A percentile compares a stretch with the other conserved stretches of the same genome.
These are phyloP conservation scores for Harringtonia aguacate DNA, from an alignment of 2,329 filamentous ascomycete species.

Conservation along the genomic window DNA sequence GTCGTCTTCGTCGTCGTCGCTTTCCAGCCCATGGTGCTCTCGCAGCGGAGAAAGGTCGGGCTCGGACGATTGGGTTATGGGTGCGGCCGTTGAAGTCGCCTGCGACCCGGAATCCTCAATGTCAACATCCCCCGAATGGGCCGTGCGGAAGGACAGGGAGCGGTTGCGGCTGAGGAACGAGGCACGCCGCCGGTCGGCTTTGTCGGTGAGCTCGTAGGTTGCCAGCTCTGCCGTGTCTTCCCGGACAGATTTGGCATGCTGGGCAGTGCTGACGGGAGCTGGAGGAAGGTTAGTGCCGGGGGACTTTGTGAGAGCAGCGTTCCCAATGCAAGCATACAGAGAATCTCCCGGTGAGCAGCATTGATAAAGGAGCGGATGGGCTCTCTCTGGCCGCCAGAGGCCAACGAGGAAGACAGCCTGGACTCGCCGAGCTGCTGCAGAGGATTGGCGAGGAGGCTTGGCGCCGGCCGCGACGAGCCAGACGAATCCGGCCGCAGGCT, in stretches of 20 bases:
- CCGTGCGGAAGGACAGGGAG: slow-evolving; percentile 21
- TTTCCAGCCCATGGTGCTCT: neutral
- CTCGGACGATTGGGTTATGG: slow-evolving; percentile 43
- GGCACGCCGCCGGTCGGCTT: slow-evolving; percentile 31
- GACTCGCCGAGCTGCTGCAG: slow-evolving; percentile 4
- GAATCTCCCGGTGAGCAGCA: slow-evolving; percentile 47
- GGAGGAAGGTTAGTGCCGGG: neutral
- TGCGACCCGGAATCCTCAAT: slow-evolving; percentile 8
- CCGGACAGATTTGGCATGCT: slow-evolving; percentile 69
- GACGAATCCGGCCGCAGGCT: neutral
- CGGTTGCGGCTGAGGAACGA: slow-evolving; percentile 32
- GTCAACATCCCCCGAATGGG: slow-evolving; percentile 17
- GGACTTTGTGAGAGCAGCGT: neutral
- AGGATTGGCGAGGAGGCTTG: neutral
- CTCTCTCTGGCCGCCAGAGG: slow-evolving; percentile 40
- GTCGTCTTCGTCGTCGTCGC: neutral
- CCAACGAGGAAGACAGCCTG: slow-evolving; percentile 28
- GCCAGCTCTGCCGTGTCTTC: slow-evolving; percentile 83
- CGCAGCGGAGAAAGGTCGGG: neutral
- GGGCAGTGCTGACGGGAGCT: slow-evolving; percentile 54
- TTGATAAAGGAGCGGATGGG: slow-evolving; percentile 65
- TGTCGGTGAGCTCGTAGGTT: slow-evolving; percentile 65
- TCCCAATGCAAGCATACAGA: slow-evolving; percentile 39
- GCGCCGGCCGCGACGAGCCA: neutral
- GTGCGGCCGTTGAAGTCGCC: slow-evolving; percentile 20